phyloP scores from a whole-genome alignment of 1,284 basidiomycete species.

The Apiotrichum mycotoxinovorans region DNA sequence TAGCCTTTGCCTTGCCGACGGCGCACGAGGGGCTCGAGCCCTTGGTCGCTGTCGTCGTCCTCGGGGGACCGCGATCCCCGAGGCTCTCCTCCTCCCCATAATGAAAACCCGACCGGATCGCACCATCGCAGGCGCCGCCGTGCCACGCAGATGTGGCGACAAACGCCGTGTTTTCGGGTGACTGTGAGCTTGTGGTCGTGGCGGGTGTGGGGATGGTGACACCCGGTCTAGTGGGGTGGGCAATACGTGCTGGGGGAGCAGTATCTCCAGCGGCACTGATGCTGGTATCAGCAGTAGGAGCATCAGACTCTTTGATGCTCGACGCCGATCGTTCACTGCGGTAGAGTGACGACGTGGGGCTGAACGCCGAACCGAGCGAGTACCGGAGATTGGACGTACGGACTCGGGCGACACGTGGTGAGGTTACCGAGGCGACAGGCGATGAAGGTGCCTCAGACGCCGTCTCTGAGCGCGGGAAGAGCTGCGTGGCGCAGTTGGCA shows the following conservation, averaged over 20 bases:
- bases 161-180: background rate
- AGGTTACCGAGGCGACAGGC: too few species aligned
- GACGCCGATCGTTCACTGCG: background rate
- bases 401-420: background rate
- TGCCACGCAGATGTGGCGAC: constrained; percentile 8
- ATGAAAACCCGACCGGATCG: constrained; percentile 8
- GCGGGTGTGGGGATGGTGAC: background rate
- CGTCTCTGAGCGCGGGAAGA: too few species aligned
- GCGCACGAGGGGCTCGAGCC: background rate
- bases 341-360: background rate
- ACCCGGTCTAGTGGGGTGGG: background rate
- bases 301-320: background rate
- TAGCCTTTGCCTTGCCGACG: background rate
- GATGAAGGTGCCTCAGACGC: too few species aligned
- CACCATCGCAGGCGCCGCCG: constrained; percentile 3
- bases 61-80: constrained; percentile 3
- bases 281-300: too few species aligned
- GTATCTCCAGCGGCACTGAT: too few species aligned
- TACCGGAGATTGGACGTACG: background rate
- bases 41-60: constrained; percentile 1
- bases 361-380: too few species aligned
- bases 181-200: background rate
- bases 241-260: background rate
- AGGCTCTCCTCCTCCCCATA: constrained; percentile 14
- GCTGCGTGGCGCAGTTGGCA: too few species aligned